Base-by-base conservation (phyloP, 2,329 filamentous ascomycete genomes). In the Sclerotinia borealis region DNA sequence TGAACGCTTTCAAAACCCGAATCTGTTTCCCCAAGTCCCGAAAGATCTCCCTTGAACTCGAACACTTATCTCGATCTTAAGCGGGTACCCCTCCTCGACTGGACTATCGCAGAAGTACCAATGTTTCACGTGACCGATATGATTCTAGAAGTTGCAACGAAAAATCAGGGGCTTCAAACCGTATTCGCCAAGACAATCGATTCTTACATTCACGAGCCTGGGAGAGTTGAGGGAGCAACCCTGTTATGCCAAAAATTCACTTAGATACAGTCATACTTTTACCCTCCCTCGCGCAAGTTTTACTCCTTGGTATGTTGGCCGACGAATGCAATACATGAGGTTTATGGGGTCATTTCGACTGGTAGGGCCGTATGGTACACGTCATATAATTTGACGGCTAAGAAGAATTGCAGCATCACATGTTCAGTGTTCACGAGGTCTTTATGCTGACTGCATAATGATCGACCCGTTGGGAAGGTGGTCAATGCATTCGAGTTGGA, bases 11-110 rank as follows among this genome's bases (percentile, higher is more conserved):
- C 88, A 85, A 67, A 89, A 92, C 72, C 90, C 92, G 1, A 84
- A 82, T 31, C 85, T 89, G 64, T 98, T 98, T 72, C 95, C 95
- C 1, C 89, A 90, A 48, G 92, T 95, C 1, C 93, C 93, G 2
- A 89, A 85, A 59, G 83, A 83, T 47, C 72, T 79, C 9, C 83
- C 82, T 52, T 73, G 66, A 68, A 49, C 13, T 52, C 71, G 64
- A 66, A 54, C 7, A 15, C 29, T 25, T 15, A 54, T 61, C n/a
- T 41, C 10, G 15, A 55, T 13, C 49, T 55, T 55, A 19, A 22
- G 29, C 25, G 13, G 39, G 39, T 25, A 34, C 17, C 2, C 19
- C 31, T 22, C 19, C 27, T 13, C 13, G 52, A 6, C 8, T 3
- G 9, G 3, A 43, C n/a, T n/a, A n/a, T 43, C 19, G 27, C 41